Evolutionary conservation across 352 stramenopile species (phyloP), one percentile per base, ranked within the genome.

Genomic region (Phytopythium ostracodes): DNA sequence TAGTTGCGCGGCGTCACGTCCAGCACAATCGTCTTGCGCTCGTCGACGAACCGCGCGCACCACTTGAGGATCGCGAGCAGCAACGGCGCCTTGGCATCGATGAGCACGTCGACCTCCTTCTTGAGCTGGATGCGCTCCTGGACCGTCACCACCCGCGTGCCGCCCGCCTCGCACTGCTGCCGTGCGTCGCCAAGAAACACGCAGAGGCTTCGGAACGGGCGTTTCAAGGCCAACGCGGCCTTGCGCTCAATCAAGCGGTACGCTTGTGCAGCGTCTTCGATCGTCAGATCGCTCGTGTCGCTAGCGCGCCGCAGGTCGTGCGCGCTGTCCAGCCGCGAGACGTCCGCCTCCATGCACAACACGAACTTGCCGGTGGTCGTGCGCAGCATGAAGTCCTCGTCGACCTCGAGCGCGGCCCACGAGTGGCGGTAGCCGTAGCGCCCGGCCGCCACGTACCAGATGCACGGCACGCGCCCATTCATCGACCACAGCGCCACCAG

Each of bases 311-410:
- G 66, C 24, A 87, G 44, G 20, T 87, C 73, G 27, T 84, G 79
- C 4, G 77, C 77, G 47, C 72, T 60, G 49, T 89, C 79, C 35
- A 81, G 70, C 9, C 77, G 66, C 14, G 77, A 86, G 24, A 74
- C 73, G 56, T 87, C 79, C 7, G 79, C 79, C 60, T 89, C 79
- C 35, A 89, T 87, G 24, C 76, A 87, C 56, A 89, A 58, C 24
- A 87, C 76, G 35, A 73, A 83, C 63, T 87, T 89, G 33, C 75
- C 79, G 2, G 79, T 89, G 11, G 79, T 87, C 31, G 79, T 86
- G 1, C 72, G 73, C 51, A 89, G 65, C 70, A 89, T 71, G 60
- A 77, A 89, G 4, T 72, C 70, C 33, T 67, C 67, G 29, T 87
- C 77, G 43, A 89, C 62, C 43, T 71, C 60, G 10, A 89, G 55